Evolutionary conservation across 2,329 filamentous ascomycete species (phyloP).

Genomic region (Colletotrichum cordylinicola): DNA sequence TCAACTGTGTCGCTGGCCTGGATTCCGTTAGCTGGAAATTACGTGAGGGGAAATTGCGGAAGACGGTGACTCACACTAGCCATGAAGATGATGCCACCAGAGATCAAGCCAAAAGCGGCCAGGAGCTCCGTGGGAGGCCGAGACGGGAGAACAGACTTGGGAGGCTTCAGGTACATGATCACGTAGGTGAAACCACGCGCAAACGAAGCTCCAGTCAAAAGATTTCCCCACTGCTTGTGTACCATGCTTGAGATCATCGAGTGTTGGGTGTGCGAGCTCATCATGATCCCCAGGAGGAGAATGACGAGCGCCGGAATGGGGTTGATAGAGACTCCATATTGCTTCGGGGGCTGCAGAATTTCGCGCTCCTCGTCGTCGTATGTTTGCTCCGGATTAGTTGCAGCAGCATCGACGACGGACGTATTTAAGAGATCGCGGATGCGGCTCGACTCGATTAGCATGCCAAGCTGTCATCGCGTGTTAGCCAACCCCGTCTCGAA

Average conservation of each 20-base stretch:
- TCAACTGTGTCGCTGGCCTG: conserved; percentile 69
- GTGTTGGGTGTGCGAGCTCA: conserved; percentile 88
- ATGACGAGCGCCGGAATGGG: conserved; percentile 89
- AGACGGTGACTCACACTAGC: conserved; percentile 69
- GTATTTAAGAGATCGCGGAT: conserved; percentile 73
- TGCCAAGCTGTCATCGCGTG: conserved; percentile 63
- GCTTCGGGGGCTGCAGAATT: conserved; percentile 58
- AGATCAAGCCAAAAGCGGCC: conserved; percentile 82
- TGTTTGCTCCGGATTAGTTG: conserved; percentile 32
- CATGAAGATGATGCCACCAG: conserved; percentile 93
- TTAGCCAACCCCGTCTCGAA: conserved; percentile 25
- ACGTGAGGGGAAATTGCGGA: neutral
- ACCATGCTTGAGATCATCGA: conserved; percentile 90
- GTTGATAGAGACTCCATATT: conserved; percentile 81
- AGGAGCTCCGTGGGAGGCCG: conserved; percentile 92
- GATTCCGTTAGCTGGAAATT: neutral
- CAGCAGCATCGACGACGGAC: conserved; percentile 44
- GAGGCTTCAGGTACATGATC: conserved; percentile 79
- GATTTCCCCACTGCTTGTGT: conserved; percentile 90
- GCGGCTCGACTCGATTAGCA: conserved; percentile 79
- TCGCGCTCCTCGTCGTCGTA: conserved; percentile 52
- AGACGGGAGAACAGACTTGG: conserved; percentile 79
- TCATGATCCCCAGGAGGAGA: conserved; percentile 88
- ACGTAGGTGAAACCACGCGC: conserved; percentile 82
- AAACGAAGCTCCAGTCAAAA: conserved; percentile 82